Percentiles rank a stretch among this genome's conserved stretches.
phyloP scores from a whole-genome alignment of 495 filamentous ascomycete species.

The Annulohypoxylon moriforme region DNA sequence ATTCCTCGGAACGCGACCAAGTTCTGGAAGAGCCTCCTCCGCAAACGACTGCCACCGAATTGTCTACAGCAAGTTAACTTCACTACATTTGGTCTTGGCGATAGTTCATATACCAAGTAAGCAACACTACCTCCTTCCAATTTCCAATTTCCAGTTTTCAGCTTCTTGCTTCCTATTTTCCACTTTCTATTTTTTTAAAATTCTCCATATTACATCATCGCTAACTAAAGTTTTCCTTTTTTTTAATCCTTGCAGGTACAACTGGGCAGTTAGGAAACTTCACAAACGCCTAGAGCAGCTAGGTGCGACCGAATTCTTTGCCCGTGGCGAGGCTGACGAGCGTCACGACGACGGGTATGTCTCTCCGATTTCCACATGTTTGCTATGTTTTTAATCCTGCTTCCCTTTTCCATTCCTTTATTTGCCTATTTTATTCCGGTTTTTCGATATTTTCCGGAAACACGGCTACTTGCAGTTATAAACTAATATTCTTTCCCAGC shows the following conservation, averaged over 20 bases:
- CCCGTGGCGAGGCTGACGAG: constrained; percentile 88
- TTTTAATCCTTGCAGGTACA: constrained; percentile 70
- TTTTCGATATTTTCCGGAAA: background rate
- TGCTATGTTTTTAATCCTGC: background rate
- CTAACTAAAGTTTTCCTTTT: constrained; percentile 9
- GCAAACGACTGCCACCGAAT: constrained; percentile 77
- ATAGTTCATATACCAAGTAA: constrained; percentile 93
- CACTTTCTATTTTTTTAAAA: background rate
- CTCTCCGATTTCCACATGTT: background rate
- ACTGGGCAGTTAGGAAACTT: constrained; percentile 90
- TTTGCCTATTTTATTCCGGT: background rate
- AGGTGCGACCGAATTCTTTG: constrained; percentile 80
- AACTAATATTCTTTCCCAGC: constrained; percentile 37
- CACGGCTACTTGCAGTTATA: constrained; percentile 10
- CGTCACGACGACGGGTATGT: constrained; percentile 90
- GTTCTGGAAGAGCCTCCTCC: constrained; percentile 88
- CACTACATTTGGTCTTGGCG: constrained; percentile 89
- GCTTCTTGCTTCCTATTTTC: background rate
- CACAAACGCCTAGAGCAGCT: constrained; percentile 87
- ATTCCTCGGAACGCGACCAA: constrained; percentile 79
- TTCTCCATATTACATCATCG: constrained; percentile 13
- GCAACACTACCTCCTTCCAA: constrained; percentile 17
- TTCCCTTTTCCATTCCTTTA: background rate
- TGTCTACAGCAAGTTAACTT: constrained; percentile 76
- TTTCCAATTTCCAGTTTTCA: too few species aligned